Percentiles rank a stretch among this genome's conserved stretches.
phyloP scores from a whole-genome alignment of 2,329 filamentous ascomycete genomes.

The Cadophora luteo-olivacea region DNA sequence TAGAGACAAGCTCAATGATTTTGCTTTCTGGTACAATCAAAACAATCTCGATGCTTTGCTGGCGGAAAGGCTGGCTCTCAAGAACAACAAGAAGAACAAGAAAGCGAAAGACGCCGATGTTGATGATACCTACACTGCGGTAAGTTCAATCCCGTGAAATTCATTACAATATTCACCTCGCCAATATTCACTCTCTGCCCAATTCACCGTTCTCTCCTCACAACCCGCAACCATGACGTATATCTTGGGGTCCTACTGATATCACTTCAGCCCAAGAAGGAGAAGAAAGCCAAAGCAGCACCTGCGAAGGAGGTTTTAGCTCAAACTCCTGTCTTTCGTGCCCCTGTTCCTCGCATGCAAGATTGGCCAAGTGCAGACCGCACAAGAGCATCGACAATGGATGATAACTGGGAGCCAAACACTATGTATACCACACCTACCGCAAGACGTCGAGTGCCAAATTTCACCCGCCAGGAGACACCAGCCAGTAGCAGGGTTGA shows the following conservation, averaged over 20 bases:
- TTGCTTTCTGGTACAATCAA: conserved; percentile 78
- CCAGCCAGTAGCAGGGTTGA: conserved; percentile 27
- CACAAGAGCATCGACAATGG: conserved; percentile 20
- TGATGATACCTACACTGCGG: conserved; percentile 23
- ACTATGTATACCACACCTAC: conserved; percentile 41
- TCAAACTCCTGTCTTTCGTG: conserved; percentile 37
- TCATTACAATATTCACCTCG: neutral
- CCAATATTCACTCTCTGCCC: neutral
- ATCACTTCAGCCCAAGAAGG: conserved; percentile 26
- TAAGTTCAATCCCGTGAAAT: conserved; percentile 21
- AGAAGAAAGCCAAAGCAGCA: conserved; percentile 26
- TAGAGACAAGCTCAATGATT: conserved; percentile 67
- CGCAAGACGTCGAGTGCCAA: conserved; percentile 36
- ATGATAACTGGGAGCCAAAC: conserved; percentile 33
- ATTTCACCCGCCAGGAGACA: conserved; percentile 33
- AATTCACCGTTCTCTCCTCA: neutral
- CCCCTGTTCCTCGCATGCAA: conserved; percentile 45
- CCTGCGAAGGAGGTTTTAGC: conserved; percentile 17
- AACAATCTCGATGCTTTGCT: conserved; percentile 76
- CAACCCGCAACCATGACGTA: neutral
- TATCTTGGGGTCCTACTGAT: neutral
- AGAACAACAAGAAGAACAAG: conserved; percentile 69
- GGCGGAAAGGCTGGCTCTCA: conserved; percentile 77
- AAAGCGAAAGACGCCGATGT: conserved; percentile 27
- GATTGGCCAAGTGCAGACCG: conserved; percentile 27